These are phyloP conservation scores for Mycena filopes DNA, from an alignment of 768 basidiomycete species.

Conservation along the genomic window DNA sequence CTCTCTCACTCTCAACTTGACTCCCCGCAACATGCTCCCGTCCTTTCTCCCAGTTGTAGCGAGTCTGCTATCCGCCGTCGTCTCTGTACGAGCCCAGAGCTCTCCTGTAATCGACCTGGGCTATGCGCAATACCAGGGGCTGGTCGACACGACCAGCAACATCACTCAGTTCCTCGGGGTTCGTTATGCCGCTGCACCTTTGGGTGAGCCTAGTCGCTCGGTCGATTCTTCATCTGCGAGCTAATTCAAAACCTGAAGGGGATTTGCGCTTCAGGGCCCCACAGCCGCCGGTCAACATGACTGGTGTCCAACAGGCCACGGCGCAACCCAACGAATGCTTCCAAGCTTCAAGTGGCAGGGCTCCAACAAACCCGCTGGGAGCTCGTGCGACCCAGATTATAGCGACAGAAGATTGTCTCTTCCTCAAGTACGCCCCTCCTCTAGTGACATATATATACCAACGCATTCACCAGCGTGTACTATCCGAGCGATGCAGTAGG, in stretches of 20 bases:
- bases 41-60: background rate
- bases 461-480: constrained; percentile 42
- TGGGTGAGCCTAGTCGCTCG: constrained; percentile 28
- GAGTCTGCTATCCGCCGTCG: background rate
- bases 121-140: constrained; percentile 49
- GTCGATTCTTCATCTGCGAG: background rate
- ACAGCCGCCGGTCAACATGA: constrained; percentile 38
- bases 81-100: background rate
- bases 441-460: background rate
- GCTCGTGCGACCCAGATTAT: background rate
- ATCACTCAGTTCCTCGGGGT: constrained; percentile 40
- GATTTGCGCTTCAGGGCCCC: constrained; percentile 49
- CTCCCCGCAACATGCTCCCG: no score
- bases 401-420: constrained; percentile 53
- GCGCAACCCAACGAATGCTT: constrained; percentile 46
- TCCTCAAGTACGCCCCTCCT: constrained; percentile 28
- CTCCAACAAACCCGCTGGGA: constrained; percentile 48
- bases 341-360: constrained; percentile 39
- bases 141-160: constrained; percentile 34
- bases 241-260: constrained; percentile 44
- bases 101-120: constrained; percentile 51
- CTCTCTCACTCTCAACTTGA: no score
- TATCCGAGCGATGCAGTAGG: constrained; percentile 44
- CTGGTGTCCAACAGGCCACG: constrained; percentile 46
- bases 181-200: constrained; percentile 52